Base-by-base conservation (phyloP, 768 basidiomycete species). In the Stropharia rugosoannulata region DNA sequence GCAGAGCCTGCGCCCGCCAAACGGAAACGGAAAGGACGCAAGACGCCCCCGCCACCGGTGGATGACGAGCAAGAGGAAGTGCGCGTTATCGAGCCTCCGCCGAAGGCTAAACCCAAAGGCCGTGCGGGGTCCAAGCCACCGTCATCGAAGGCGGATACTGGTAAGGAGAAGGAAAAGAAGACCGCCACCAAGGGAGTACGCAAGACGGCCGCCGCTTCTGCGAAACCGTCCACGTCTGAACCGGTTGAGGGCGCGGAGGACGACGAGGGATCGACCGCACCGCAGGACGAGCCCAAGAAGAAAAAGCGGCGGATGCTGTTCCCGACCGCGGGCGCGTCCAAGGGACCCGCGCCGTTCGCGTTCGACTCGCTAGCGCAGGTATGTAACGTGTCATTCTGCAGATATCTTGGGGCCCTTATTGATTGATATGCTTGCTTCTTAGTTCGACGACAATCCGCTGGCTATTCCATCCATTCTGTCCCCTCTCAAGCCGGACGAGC, bases 251-350 rank as follows among this genome's bases (percentile, higher is more conserved):
- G 57, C 36, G 59, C 40, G 11, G 67, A 58, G 19, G 66, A 64
- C 16, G 62, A 68, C 6, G 29, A 32, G 29, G 29, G 29, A 32
- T 6, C 29, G 6, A 4, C 3, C 6, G 29, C 6, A 10, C 29
- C 29, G 29, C 29, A 32, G 49, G 67, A 58, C n/a, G 64, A 66
- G 62, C 79, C 71, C 13, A 85, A 82, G 71, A 87, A 86, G 74
- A 89, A 87, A 71, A 87, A 83, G 63, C 80, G 86, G 58, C 88
- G 84, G 70, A 82, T 90, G 51, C 83, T 84, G 56, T 60, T 87
- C n/a, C 86, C 86, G 62, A 72, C 74, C 11, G 45, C 11, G 7
- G 29, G 29, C 5, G 51, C 69, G 22, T 70, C 73, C 36, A 42
- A 53, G 16, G 42, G 18, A 12, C 70, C 76, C 54, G 73, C 76